A percentile compares a stretch with the other conserved stretches of the same genome.
These are phyloP conservation scores for Leccinum pachyderme DNA, from an alignment of 1,284 basidiomycete species.

Conservation along the genomic window DNA sequence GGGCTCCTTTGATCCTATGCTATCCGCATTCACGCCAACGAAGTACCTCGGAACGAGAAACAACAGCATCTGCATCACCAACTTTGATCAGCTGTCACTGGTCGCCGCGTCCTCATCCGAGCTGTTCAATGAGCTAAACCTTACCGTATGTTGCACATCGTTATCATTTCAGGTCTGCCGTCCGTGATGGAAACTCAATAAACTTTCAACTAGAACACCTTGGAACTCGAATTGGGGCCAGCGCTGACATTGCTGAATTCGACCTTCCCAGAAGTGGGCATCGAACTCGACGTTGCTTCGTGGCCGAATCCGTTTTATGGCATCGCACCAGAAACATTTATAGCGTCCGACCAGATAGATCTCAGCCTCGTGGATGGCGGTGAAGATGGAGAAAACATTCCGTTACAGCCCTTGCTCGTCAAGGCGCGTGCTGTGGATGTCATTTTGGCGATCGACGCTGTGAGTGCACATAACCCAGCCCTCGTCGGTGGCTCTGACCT, in stretches of 20 bases:
- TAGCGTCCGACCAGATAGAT: not conserved
- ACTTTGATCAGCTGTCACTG: conserved; percentile 47
- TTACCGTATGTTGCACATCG: conserved; percentile 29
- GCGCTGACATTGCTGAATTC: conserved; percentile 26
- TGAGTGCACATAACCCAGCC: not conserved
- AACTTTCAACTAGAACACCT: conserved; percentile 10
- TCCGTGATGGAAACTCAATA: conserved; percentile 15
- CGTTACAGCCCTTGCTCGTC: not conserved
- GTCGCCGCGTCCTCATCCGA: conserved; percentile 43
- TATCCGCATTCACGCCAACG: conserved; percentile 45
- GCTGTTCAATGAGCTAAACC: conserved; percentile 39
- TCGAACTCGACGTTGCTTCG: not conserved
- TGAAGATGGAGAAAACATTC: not conserved
- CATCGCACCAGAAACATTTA: not conserved
- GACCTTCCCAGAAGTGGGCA: conserved; percentile 19
- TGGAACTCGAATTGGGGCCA: conserved; percentile 21
- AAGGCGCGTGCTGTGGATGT: not conserved
- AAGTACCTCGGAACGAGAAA: conserved; percentile 45
- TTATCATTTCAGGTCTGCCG: conserved; percentile 28
- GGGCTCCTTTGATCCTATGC: conserved; percentile 45
- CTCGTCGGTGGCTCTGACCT: not conserved
- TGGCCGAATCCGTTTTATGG: not conserved
- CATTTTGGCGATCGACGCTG: not conserved
- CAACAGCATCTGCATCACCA: conserved; percentile 41
- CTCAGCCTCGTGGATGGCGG: not conserved